Percentiles rank a stretch among this genome's conserved stretches.
These are phyloP conservation scores for Fagopyrum tataricum DNA, from an alignment of 148 eudicot species.

Conservation along the genomic window DNA sequence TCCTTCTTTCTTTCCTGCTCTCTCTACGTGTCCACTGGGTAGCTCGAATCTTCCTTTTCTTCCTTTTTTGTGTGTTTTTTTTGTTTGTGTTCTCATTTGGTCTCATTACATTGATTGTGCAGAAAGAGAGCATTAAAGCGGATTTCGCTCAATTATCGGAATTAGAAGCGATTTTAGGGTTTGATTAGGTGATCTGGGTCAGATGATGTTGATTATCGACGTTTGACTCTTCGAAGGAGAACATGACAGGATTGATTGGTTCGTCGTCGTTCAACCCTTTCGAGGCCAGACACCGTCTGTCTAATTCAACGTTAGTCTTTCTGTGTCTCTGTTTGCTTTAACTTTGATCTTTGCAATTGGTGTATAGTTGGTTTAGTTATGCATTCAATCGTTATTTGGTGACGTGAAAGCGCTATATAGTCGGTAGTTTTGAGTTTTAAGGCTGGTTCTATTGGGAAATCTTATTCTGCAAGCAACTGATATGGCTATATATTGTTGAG, in stretches of 20 bases:
- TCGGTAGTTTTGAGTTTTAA: background rate
- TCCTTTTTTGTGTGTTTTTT: background rate
- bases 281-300: slow-evolving; percentile 64
- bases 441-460: background rate
- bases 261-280: slow-evolving; percentile 32
- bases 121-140: background rate
- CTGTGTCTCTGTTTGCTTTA: slow-evolving; percentile 3
- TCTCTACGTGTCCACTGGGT: background rate
- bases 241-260: slow-evolving; percentile 48
- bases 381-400: background rate
- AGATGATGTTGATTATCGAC: background rate
- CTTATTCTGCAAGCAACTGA: background rate
- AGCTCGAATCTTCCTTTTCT: background rate
- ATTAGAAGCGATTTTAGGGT: slow-evolving; percentile 3
- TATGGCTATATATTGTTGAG: background rate
- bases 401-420: background rate
- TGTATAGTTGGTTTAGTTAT: background rate
- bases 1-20: background rate
- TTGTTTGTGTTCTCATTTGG: background rate
- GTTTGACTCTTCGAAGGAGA: slow-evolving; percentile 10
- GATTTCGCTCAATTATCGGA: background rate
- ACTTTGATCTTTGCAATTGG: background rate
- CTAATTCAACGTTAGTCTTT: slow-evolving; percentile 39
- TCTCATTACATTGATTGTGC: background rate
- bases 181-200: background rate